Conservation (phyloP, 305 asterid genomes). For the Striga hermonthica region DNA sequence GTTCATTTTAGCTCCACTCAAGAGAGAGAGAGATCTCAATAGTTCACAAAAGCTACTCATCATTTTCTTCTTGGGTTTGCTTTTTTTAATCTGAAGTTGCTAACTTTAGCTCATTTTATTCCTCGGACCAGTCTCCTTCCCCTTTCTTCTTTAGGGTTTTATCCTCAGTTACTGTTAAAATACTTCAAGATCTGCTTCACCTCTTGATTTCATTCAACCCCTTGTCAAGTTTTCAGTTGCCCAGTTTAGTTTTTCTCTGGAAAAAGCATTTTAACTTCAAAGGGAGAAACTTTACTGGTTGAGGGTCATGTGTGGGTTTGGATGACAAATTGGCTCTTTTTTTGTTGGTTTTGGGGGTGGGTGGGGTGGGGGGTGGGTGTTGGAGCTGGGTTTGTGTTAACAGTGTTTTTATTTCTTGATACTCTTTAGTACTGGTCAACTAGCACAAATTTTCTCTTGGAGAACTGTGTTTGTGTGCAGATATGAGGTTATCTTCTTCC, state of each 20-base stretch:
- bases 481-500: constrained; percentile 70
- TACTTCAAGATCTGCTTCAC: constrained; percentile 58
- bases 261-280: constrained; percentile 24
- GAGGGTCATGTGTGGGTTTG: constrained; percentile 48
- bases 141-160: constrained; percentile 47
- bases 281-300: constrained; percentile 24
- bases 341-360: constrained; percentile 39
- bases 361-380: constrained; percentile 49
- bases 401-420: constrained; percentile 22
- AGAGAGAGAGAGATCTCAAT: constrained; percentile 35
- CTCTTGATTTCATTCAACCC: constrained; percentile 32
- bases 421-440: constrained; percentile 28
- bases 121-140: constrained; percentile 52
- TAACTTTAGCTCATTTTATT: constrained; percentile 45
- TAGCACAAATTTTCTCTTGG: constrained; percentile 4
- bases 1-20: constrained; percentile 38
- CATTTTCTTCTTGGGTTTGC: constrained; percentile 39
- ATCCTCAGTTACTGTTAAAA: constrained; percentile 34
- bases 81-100: constrained; percentile 27
- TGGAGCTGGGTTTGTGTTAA: constrained; percentile 5
- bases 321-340: constrained; percentile 43
- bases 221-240: constrained; percentile 28
- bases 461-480: constrained; percentile 37
- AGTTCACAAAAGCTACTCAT: constrained; percentile 46
- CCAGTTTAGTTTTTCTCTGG: constrained; percentile 20